These are phyloP conservation scores for Yamadazyma tumulicola DNA, from an alignment of 805 yeast species.

Conservation along the genomic window DNA sequence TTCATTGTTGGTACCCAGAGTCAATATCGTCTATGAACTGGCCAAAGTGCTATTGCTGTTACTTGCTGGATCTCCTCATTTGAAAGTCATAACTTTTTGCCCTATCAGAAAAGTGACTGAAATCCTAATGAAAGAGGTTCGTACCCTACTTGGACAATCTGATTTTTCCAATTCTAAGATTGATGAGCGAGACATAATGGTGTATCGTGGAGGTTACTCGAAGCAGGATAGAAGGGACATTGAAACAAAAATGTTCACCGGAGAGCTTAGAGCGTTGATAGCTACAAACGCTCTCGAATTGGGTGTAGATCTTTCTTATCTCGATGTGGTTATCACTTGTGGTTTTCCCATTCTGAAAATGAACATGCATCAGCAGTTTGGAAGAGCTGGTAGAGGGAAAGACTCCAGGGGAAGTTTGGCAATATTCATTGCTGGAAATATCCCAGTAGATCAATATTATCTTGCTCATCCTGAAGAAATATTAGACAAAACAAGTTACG, in stretches of 20 bases:
- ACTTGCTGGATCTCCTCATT: constrained; percentile 47
- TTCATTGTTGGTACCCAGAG: constrained; percentile 40
- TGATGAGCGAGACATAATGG: constrained; percentile 63
- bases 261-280: constrained; percentile 77
- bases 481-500: constrained; percentile 36
- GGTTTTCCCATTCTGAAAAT: constrained; percentile 90
- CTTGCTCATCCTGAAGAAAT: constrained; percentile 64
- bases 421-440: constrained; percentile 73
- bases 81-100: constrained; percentile 87
- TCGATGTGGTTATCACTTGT: constrained; percentile 88
- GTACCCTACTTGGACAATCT: constrained; percentile 46
- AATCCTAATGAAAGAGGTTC: constrained; percentile 76
- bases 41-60: constrained; percentile 70
- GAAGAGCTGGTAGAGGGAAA: constrained; percentile 91
- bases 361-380: constrained; percentile 92
- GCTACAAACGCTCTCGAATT: constrained; percentile 95
- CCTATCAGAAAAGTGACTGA: constrained; percentile 85
- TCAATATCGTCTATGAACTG: constrained; percentile 69
- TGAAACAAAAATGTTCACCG: constrained; percentile 87
- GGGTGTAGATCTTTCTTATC: constrained; percentile 91
- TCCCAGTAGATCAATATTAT: constrained; percentile 84
- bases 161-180: constrained; percentile 39
- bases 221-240: constrained; percentile 81
- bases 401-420: constrained; percentile 72
- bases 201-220: constrained; percentile 94